A percentile compares a stretch with the other conserved stretches of the same genome.
phyloP scores from a whole-genome alignment of 805 yeast genomes.

The Barnettozyma botsteinii region DNA sequence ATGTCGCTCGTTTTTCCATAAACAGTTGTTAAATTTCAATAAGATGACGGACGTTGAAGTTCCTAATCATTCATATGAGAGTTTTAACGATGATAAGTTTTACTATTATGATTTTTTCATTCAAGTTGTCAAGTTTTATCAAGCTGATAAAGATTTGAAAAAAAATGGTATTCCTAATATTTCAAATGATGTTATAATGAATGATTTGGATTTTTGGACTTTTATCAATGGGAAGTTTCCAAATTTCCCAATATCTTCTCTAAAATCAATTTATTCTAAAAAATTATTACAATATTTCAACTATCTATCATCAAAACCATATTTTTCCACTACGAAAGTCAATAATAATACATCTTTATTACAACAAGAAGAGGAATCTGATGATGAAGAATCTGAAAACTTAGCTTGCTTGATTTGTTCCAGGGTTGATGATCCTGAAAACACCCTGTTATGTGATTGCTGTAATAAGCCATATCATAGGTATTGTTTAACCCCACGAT shows the following conservation, averaged over 20 bases:
- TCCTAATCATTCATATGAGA: too few relatives aligned
- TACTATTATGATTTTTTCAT: conserved; percentile 37
- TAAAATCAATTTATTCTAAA: not conserved
- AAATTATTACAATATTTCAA: conserved; percentile 15
- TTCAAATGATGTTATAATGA: conserved; percentile 9
- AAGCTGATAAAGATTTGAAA: not conserved
- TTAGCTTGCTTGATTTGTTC: conserved; percentile 45
- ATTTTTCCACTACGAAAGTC: conserved; percentile 15
- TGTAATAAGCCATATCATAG: conserved; percentile 68
- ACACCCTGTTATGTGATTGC: conserved; percentile 61
- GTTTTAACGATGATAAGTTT: too few relatives aligned
- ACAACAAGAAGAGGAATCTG: conserved; percentile 16
- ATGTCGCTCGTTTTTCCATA: conserved; percentile 54
- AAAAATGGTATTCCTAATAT: conserved; percentile 7
- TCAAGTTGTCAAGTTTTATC: conserved; percentile 25
- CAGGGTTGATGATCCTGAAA: conserved; percentile 36
- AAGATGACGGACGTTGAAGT: conserved; percentile 30
- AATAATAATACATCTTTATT: conserved; percentile 28
- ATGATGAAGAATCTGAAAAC: conserved; percentile 22
- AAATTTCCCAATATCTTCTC: not conserved
- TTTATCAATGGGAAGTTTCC: not conserved
- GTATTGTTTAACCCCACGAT: conserved; percentile 56
- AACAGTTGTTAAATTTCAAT: conserved; percentile 53
- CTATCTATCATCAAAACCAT: conserved; percentile 21
- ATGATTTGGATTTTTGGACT: conserved; percentile 26